Evolutionary conservation across 2,329 filamentous ascomycete species (phyloP), one percentile per base, ranked within the genome.

Genomic region (Hymenoscyphus albidus): DNA sequence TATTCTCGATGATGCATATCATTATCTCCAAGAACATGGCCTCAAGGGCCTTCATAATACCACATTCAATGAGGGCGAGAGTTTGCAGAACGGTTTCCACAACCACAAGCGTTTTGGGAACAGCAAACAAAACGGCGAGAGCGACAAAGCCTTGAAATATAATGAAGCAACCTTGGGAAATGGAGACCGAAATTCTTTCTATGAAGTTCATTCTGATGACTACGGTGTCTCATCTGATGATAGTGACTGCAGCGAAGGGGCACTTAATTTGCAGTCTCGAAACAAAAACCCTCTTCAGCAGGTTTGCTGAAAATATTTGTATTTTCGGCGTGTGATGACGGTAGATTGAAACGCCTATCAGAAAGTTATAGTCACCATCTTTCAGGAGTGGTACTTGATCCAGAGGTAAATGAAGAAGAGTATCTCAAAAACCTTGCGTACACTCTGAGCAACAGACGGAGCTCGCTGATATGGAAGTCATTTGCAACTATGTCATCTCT

Each of bases 1-100:
- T 44, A 44, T 44, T 44, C 40, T 70, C 5, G 67, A 69, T n/a
- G 59, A 56, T 58, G 58, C 61, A 2, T 64, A 44, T 76, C 82
- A 54, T 9, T 64, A 64, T 22, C 55, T 64, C 57, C 32, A 22
- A 31, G 60, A 40, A 38, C 3, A n/a, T 58, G 16, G 44, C n/a
- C 16, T 32, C 32, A 31, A 62, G 40, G 10, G 51, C 57, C 18
- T 12, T 12, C 14, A 62, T 32, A 9, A 27, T 57, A 31, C 16
- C 40, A 42, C 4, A 7, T 42, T 13, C 40, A 14, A 42, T 42
- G 40, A 42, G 40, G 40, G 40, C 16, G 40, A 42, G 16, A 42
- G 22, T 22, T 22, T 22, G 22, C 22, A 22, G 1, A 22, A 22
- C 22, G 22, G 22, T 22, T 22, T 22, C 22, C 22, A 22, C 22